Conservation (phyloP, 306 rosid species). For the Ammopiptanthus mongolicus region DNA sequence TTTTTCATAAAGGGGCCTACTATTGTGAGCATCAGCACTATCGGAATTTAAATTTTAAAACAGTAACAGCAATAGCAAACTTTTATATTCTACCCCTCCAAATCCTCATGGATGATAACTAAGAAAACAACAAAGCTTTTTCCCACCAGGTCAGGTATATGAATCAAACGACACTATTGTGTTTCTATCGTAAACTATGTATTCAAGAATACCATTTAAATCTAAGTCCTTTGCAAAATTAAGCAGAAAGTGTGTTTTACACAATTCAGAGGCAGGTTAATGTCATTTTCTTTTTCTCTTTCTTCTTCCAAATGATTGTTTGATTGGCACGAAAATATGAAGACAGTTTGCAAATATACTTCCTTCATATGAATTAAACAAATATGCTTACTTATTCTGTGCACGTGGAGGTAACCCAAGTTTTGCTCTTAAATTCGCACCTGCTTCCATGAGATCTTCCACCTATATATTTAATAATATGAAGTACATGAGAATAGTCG, state of each 20-base stretch:
- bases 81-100: not conserved
- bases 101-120: not conserved
- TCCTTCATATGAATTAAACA: not conserved
- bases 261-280: not conserved
- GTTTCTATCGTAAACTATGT: not conserved
- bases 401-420: slow-evolving; percentile 56
- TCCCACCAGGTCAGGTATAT: not conserved
- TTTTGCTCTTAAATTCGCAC: slow-evolving; percentile 59
- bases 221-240: not conserved
- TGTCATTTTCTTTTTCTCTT: not conserved
- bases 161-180: not conserved
- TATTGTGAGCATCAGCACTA: not conserved
- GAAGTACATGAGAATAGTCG: not conserved
- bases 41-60: not conserved
- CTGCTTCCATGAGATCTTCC: slow-evolving; percentile 60
- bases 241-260: not conserved
- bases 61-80: not conserved
- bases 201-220: not conserved
- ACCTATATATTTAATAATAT: slow-evolving; percentile 40
- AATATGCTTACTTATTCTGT: slow-evolving; percentile 38
- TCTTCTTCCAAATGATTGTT: not conserved
- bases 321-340: not conserved
- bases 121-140: too few relatives aligned
- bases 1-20: not conserved
- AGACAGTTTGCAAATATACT: not conserved